Conservation (phyloP, 2,329 filamentous ascomycete genomes). For the Alternaria viburni region DNA sequence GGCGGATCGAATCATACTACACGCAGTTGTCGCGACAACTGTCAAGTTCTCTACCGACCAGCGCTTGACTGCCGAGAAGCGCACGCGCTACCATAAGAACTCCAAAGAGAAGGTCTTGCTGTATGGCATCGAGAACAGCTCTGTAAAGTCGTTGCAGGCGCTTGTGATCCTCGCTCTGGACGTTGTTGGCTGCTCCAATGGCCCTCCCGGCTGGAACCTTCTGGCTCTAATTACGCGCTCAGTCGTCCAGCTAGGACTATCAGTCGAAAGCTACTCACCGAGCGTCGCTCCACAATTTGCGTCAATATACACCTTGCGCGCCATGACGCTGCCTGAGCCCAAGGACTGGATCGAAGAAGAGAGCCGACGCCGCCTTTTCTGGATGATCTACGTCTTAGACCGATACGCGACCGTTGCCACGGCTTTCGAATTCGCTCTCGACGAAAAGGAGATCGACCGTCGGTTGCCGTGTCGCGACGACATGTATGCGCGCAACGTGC, state of each 20-base stretch:
- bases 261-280: conserved; percentile 81
- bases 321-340: conserved; percentile 82
- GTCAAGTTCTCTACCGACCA: conserved; percentile 81
- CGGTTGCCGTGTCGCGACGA: conserved; percentile 87
- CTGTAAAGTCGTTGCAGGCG: conserved; percentile 85
- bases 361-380: conserved; percentile 81
- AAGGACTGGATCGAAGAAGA: conserved; percentile 90
- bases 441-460: conserved; percentile 88
- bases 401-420: conserved; percentile 90
- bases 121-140: conserved; percentile 88
- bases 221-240: conserved; percentile 87
- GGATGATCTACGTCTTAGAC: conserved; percentile 92
- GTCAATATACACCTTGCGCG: conserved; percentile 87
- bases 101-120: conserved; percentile 87
- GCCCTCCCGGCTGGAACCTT: conserved; percentile 90
- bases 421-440: conserved; percentile 87
- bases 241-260: conserved; percentile 84
- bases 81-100: conserved; percentile 76
- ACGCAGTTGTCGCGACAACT: conserved; percentile 88
- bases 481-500: conserved; percentile 80
- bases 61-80: conserved; percentile 73
- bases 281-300: conserved; percentile 78
- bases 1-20: conserved; percentile 80
- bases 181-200: conserved; percentile 84
- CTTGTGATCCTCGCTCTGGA: conserved; percentile 86